Base-by-base conservation (phyloP, 2,329 filamentous ascomycete species). In the Cercospora canescens region DNA sequence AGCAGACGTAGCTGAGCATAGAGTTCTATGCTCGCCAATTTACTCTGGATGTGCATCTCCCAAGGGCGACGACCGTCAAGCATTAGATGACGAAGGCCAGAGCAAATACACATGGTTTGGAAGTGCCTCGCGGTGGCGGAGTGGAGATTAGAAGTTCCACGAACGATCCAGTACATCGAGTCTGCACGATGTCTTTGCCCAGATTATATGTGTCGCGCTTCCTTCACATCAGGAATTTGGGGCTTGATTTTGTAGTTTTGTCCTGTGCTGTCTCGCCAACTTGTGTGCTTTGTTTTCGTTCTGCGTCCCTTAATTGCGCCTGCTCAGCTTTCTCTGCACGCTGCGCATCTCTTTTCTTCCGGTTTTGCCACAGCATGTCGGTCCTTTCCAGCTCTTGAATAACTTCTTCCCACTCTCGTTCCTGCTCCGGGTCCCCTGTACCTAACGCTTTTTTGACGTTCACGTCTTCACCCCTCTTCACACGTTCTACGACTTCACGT, bases 371-470 rank as follows among this genome's bases (percentile, higher is more conserved):
- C 28, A 76, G 60, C 74, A 70, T 71, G 61, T 77, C 76, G 16
- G 76, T 76, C 48, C 64, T 70, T 66, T 76, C 74, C 41, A 78
- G 62, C 71, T 78, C 76, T 60, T 73, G 71, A 85, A 76, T 81
- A 91, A 92, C 88, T 77, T 96, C 89, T 79, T 94, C 91, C 96
- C 95, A 99, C 73, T 93, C 92, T 69, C 85, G 82, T 80, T 99
- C 95, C 76, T 87, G 87, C 70, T 85, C 85, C 50, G 85, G 81
- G 74, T 95, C 88, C 0, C 93, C 93, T 0, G 92, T 91, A 3
- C 95, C 94, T 58, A 99, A 79, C 41, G 89, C 81, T 74, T 88
- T 88, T 77, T 95, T 92, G 2, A 98, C 93, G 78, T 98, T 92
- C 21, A 97, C 91, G 16, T 91, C 84, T 76, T 93, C 89, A 14